These are phyloP conservation scores for Quercus tomentella DNA, from an alignment of 331 rosid genomes.

Conservation along the genomic window DNA sequence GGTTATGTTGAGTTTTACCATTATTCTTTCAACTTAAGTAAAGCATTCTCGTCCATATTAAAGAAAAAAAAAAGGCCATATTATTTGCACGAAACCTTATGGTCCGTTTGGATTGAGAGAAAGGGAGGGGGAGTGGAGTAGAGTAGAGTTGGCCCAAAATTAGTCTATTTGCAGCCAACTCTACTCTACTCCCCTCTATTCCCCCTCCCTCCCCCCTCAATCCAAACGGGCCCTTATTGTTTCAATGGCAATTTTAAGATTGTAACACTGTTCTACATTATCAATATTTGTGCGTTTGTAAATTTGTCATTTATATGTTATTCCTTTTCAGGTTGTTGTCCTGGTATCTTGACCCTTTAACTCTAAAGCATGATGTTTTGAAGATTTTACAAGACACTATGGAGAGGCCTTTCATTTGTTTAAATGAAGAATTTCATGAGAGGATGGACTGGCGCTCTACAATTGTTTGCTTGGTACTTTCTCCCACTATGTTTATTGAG, in stretches of 20 bases:
- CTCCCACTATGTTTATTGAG: conserved; percentile 39
- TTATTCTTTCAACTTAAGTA: neutral
- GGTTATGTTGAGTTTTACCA: neutral
- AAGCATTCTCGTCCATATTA: neutral
- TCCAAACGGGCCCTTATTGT: no score
- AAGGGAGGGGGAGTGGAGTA: no score
- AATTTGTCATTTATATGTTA: neutral
- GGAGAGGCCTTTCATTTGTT: conserved; percentile 35
- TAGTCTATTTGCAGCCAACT: no score
- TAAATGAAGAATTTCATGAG: conserved; percentile 30
- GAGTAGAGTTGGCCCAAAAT: no score
- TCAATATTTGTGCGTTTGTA: neutral
- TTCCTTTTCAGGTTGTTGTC: conserved; percentile 17
- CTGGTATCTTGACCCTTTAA: conserved; percentile 32
- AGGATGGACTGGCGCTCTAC: conserved; percentile 22
- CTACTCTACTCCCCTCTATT: no score
- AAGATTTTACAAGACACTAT: conserved; percentile 22
- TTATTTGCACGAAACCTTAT: neutral
- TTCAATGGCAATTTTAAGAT: neutral
- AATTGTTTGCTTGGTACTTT: conserved; percentile 27
- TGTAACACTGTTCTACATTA: neutral
- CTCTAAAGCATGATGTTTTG: conserved; percentile 29
- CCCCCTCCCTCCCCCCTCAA: no score
- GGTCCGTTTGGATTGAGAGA: no score
- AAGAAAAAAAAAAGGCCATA: neutral